phyloP scores from a whole-genome alignment of 495 filamentous ascomycete species.

The Penicillium robsamsonii region DNA sequence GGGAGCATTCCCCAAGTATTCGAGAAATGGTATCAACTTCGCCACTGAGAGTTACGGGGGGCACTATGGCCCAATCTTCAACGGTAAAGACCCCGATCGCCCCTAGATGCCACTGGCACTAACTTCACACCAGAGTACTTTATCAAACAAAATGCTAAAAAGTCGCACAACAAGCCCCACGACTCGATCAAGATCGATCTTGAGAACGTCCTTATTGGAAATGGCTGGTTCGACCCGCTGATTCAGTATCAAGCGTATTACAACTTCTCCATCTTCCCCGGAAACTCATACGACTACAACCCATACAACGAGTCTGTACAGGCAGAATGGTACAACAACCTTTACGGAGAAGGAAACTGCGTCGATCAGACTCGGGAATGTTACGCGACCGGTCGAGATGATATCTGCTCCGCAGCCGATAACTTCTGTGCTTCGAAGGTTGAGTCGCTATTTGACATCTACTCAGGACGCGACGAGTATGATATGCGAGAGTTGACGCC shows the following conservation, averaged over 20 bases:
- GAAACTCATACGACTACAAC: slow-evolving; percentile 60
- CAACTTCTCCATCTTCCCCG: slow-evolving; percentile 55
- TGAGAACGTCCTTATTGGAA: slow-evolving; percentile 56
- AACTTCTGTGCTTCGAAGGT: slow-evolving; percentile 55
- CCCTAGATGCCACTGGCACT: slow-evolving; percentile 51
- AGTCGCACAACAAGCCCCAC: slow-evolving; percentile 18
- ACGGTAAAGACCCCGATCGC: slow-evolving; percentile 35
- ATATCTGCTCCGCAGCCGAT: slow-evolving; percentile 50
- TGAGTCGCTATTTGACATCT: slow-evolving; percentile 51
- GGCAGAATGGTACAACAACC: slow-evolving; percentile 55
- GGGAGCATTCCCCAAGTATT: slow-evolving; percentile 61
- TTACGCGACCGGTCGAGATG: slow-evolving; percentile 40
- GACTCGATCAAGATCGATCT: slow-evolving; percentile 51
- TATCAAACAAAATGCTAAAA: slow-evolving; percentile 38
- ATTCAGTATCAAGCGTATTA: slow-evolving; percentile 64
- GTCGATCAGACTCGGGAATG: slow-evolving; percentile 53
- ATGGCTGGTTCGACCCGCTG: slow-evolving; percentile 59
- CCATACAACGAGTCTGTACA: slow-evolving; percentile 48
- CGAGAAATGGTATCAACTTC: slow-evolving; percentile 55
- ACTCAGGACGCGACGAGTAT: slow-evolving; percentile 57
- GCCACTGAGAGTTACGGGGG: slow-evolving; percentile 60
- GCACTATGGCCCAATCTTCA: slow-evolving; percentile 60
- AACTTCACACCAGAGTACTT: slow-evolving; percentile 19
- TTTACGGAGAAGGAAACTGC: slow-evolving; percentile 63
- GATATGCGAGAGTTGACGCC: slow-evolving; percentile 56